These are phyloP conservation scores for Dipteronia sinensis DNA, from an alignment of 345 rosid species.

Conservation along the genomic window DNA sequence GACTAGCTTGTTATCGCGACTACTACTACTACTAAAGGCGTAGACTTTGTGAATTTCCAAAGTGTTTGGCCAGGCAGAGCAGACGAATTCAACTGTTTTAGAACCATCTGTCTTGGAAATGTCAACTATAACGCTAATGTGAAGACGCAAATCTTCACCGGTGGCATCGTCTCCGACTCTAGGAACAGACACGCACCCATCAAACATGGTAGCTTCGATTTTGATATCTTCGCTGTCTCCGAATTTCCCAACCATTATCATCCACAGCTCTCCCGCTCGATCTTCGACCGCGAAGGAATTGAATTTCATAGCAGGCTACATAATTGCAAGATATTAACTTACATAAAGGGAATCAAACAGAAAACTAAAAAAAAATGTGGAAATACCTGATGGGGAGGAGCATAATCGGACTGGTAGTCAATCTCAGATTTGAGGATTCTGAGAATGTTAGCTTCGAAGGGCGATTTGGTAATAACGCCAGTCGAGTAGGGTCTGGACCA, in stretches of 20 bases:
- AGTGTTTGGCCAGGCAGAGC: slow-evolving; percentile 74
- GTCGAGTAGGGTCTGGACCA: slow-evolving; percentile 32
- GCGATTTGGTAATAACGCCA: slow-evolving; percentile 34
- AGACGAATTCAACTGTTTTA: slow-evolving; percentile 47
- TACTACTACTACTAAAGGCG: slow-evolving; percentile 20
- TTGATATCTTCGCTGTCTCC: slow-evolving; percentile 48
- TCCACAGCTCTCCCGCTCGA: slow-evolving; percentile 54
- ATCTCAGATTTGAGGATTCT: slow-evolving; percentile 58
- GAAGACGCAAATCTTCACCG: slow-evolving; percentile 50
- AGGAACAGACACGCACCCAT: slow-evolving; percentile 47
- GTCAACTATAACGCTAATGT: slow-evolving; percentile 58
- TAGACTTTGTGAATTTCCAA: slow-evolving; percentile 61
- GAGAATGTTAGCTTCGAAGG: slow-evolving; percentile 60
- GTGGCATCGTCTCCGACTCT: slow-evolving; percentile 51
- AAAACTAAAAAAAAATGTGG: not conserved
- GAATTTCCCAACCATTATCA: slow-evolving; percentile 49
- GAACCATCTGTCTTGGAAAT: slow-evolving; percentile 46
- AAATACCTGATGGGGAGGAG: slow-evolving; percentile 59
- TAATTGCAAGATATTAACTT: not conserved
- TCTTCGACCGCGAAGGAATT: slow-evolving; percentile 61
- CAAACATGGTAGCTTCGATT: slow-evolving; percentile 71
- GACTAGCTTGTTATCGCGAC: slow-evolving; percentile 29
- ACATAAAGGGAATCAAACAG: not conserved
- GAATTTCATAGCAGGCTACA: slow-evolving; percentile 53
- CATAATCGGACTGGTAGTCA: slow-evolving; percentile 57